Evolutionary conservation across 768 basidiomycete genomes (phyloP), one percentile per base, ranked within the genome.

Genomic region (Mycena sanguinolenta): DNA sequence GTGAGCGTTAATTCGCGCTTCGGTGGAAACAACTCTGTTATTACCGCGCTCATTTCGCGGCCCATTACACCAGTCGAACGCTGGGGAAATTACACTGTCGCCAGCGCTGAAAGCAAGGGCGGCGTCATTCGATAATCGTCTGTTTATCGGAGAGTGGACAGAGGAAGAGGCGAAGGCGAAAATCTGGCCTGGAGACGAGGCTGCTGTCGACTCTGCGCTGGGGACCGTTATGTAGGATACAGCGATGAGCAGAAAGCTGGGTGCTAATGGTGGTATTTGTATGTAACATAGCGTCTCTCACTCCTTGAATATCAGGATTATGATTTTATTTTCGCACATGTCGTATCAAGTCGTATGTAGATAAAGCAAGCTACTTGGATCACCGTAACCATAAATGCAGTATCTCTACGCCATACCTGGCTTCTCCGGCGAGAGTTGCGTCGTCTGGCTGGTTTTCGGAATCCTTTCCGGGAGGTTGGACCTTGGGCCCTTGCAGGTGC

Each of bases 401-500:
- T n/a, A 23, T 36, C 4, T 27, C 30, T 62, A 73, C 6, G 72
- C 72, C 67, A 69, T 65, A 13, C 59, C 65, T 30, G 17, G 53
- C 54, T 69, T 65, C 55, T 61, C 55, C 7, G 42, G 16, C 27
- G 59, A 14, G 55, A 28, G 67, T 64, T 28, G 66, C 64, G 30
- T 65, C 23, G 8, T 16, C 12, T 21, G 60, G 10, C 16, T 23
- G 17, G 55, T 58, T 44, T 6, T 4, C 28, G 21, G 25, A 4
- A 5, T 50, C 36, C 8, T 21, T 39, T 3, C 82, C 80, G 57
- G 79, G 59, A 89, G 71, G 76, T 88, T 88, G 60, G 89, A 87
- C 71, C 84, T 83, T 23, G 90, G 89, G n/a, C 90, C 90, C 44
- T 82, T 81, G 73, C 90, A 91, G n/a, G 71, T 90, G 86, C 60